These are phyloP conservation scores for Metschnikowia dekortorum DNA, from an alignment of 805 yeast genomes.

Conservation along the genomic window DNA sequence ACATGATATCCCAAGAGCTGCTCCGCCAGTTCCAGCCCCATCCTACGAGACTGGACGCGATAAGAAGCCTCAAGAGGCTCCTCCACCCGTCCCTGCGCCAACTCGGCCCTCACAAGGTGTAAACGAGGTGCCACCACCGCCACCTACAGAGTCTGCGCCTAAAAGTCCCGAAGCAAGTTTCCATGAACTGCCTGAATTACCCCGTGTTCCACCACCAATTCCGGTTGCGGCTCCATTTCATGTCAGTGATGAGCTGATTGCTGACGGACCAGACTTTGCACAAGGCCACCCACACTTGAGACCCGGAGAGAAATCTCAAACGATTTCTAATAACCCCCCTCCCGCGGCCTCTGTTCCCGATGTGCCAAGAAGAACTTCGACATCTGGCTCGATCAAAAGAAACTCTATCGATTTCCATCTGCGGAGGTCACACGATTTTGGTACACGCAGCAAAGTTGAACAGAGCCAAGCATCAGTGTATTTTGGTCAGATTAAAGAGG, in stretches of 20 bases:
- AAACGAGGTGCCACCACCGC: slow-evolving; percentile 8
- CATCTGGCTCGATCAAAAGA: slow-evolving; percentile 10
- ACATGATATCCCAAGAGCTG: too few species aligned
- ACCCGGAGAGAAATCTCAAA: slow-evolving; percentile 5
- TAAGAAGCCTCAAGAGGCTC: background rate
- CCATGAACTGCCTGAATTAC: slow-evolving; percentile 7
- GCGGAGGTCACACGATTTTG: slow-evolving; percentile 6
- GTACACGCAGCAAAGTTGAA: slow-evolving; percentile 14
- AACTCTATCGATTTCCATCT: slow-evolving; percentile 5
- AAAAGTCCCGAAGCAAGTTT: background rate
- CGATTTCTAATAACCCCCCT: slow-evolving; percentile 14
- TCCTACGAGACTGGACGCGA: slow-evolving; percentile 12
- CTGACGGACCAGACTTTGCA: slow-evolving; percentile 6
- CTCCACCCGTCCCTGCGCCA: slow-evolving; percentile 14
- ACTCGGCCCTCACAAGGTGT: slow-evolving; percentile 8
- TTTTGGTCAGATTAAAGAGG: slow-evolving; percentile 24
- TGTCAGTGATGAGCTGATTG: slow-evolving; percentile 9
- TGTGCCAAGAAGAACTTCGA: slow-evolving; percentile 15
- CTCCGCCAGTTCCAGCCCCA: slow-evolving; percentile 17
- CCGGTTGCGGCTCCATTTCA: slow-evolving; percentile 4
- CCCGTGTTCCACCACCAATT: slow-evolving; percentile 9
- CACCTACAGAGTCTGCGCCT: slow-evolving; percentile 9
- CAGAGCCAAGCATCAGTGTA: slow-evolving; percentile 27
- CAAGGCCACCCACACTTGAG: slow-evolving; percentile 4
- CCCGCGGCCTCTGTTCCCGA: slow-evolving; percentile 11